These are phyloP conservation scores for Hepatocystis sp. DNA, from an alignment of 169 alveolate species.

Conservation along the genomic window DNA sequence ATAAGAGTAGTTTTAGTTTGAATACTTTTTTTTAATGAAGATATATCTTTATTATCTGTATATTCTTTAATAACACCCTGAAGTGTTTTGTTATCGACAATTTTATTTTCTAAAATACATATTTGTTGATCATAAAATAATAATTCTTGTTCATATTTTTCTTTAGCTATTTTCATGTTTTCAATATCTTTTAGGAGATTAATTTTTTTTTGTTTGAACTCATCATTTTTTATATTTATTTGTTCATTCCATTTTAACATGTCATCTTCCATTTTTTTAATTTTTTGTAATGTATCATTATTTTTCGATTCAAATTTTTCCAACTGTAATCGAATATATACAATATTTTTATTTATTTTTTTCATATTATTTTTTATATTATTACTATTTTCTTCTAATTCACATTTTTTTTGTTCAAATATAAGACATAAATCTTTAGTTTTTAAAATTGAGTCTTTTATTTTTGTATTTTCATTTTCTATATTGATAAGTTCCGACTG, in stretches of 20 bases:
- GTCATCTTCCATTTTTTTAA: conserved; percentile 29
- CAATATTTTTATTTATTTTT: conserved; percentile 59
- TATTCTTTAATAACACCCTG: conserved; percentile 51
- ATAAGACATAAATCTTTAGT: conserved; percentile 39
- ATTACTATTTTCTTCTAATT: conserved; percentile 45
- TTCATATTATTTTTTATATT: conserved; percentile 5
- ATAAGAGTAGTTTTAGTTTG: conserved; percentile 32
- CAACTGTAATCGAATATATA: conserved; percentile 46
- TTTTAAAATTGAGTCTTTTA: conserved; percentile 45
- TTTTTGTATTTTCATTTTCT: conserved; percentile 69
- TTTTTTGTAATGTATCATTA: conserved; percentile 33
- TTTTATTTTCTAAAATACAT: conserved; percentile 35
- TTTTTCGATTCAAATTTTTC: conserved; percentile 60
- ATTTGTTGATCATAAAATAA: conserved; percentile 64
- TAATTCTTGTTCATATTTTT: conserved; percentile 62
- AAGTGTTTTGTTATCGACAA: conserved; percentile 28
- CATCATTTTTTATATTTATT: conserved; percentile 26
- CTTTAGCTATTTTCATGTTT: conserved; percentile 36
- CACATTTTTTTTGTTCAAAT: conserved; percentile 61
- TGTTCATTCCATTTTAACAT: conserved; percentile 50
- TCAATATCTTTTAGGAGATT: conserved; percentile 25
- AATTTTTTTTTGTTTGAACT: conserved; percentile 30
- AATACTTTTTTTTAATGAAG: conserved; percentile 22
- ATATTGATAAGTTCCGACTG: conserved; percentile 66
- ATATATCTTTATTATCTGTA: conserved; percentile 61